Percentiles rank a stretch among this genome's conserved stretches.
These are phyloP conservation scores for Uromyces viciae-fabae DNA, from an alignment of 1,284 basidiomycete species.

Conservation along the genomic window DNA sequence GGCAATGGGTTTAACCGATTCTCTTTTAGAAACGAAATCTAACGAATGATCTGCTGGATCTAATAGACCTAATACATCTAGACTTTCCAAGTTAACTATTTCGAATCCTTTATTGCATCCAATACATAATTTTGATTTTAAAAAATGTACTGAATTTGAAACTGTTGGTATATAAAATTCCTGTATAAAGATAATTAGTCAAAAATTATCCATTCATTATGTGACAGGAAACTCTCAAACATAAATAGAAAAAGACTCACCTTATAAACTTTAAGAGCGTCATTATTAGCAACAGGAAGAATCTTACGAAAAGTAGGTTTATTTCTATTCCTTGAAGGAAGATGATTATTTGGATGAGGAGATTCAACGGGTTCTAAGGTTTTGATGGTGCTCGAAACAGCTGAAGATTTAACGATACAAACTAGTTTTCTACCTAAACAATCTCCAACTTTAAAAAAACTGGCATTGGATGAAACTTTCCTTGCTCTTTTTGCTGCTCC, in stretches of 20 bases:
- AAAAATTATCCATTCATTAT: constrained; percentile 1
- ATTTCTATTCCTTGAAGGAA: neutral
- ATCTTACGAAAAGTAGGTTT: constrained; percentile 70
- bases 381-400: constrained; percentile 95
- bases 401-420: constrained; percentile 93
- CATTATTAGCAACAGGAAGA: constrained; percentile 87
- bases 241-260: constrained; percentile 58
- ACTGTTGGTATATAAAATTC: constrained; percentile 99
- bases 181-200: constrained; percentile 57
- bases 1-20: constrained; percentile 85
- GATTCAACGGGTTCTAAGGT: constrained; percentile 84
- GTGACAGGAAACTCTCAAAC: neutral
- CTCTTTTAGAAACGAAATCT: constrained; percentile 87
- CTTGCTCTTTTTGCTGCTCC: constrained; percentile 89
- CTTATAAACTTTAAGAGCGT: constrained; percentile 88
- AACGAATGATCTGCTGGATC: constrained; percentile 87
- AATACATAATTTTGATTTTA: constrained; percentile 95
- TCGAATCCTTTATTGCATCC: constrained; percentile 99
- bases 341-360: neutral
- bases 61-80: constrained; percentile 92
- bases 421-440: constrained; percentile 92
- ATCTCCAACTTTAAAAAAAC: constrained; percentile 94
- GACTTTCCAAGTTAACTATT: constrained; percentile 93
- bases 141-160: constrained; percentile 91
- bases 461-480: constrained; percentile 90